These are phyloP conservation scores for Trichothecium roseum DNA, from an alignment of 2,329 filamentous ascomycete genomes.

Conservation along the genomic window DNA sequence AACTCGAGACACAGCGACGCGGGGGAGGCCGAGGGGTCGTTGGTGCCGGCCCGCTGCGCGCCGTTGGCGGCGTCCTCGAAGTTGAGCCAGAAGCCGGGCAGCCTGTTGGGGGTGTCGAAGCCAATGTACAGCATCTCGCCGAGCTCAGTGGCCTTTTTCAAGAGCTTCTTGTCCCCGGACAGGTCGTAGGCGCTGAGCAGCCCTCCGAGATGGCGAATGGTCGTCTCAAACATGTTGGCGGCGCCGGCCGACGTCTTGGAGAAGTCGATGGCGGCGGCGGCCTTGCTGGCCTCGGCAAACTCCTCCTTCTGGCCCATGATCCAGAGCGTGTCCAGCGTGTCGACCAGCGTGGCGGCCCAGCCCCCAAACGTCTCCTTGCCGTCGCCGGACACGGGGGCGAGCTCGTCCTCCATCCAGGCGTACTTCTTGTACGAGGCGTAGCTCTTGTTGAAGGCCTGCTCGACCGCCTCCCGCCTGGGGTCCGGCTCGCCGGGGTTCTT, in stretches of 20 bases:
- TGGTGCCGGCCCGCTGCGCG: conserved; percentile 34
- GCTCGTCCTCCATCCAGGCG: conserved; percentile 43
- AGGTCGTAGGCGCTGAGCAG: conserved; percentile 40
- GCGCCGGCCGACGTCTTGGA: conserved; percentile 23
- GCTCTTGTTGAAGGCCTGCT: conserved; percentile 6
- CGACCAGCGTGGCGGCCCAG: conserved; percentile 50
- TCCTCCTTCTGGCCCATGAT: conserved; percentile 51
- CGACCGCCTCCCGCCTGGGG: conserved; percentile 5
- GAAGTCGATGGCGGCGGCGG: conserved; percentile 37
- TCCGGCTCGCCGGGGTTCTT: conserved; percentile 2
- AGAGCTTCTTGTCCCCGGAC: conserved; percentile 28
- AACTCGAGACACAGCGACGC: conserved; percentile 53
- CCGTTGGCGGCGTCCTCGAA: conserved; percentile 28
- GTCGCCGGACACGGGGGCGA: conserved; percentile 35
- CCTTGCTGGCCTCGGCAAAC: conserved; percentile 41
- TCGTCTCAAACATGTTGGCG: conserved; percentile 45
- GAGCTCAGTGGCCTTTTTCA: conserved; percentile 37
- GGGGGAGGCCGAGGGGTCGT: conserved; percentile 19
- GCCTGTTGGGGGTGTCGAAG: conserved; percentile 40
- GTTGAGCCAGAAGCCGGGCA: conserved; percentile 28
- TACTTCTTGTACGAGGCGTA: conserved; percentile 41
- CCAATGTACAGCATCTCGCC: conserved; percentile 41
- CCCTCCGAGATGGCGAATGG: conserved; percentile 43
- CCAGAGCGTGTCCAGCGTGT: conserved; percentile 49
- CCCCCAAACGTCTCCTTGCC: conserved; percentile 38